Base-by-base conservation (phyloP, 148 eudicot species). In the Rhododendron kiyosumense region DNA sequence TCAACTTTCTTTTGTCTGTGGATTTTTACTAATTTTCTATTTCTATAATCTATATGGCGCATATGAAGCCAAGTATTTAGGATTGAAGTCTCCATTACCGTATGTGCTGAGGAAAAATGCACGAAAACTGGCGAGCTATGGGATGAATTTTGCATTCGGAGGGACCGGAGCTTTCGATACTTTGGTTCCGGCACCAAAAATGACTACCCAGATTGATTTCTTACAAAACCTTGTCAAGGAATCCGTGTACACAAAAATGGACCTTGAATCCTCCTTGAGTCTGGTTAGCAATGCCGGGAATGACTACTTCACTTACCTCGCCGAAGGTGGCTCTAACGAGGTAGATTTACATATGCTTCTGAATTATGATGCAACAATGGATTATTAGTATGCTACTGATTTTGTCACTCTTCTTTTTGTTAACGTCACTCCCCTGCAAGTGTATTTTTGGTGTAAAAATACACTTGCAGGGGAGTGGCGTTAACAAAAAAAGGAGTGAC, bases 111-210 rank as follows among this genome's bases (percentile, higher is more conserved):
- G 86, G 75, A 85, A 88, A 4, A 71, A 76, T 49, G 78, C 46
- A 1, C 13, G 9, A 30, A 82, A 88, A 3, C 43, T 83, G 8
- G 30, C 79, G 75, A 75, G 81, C 41, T 36, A 92, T 26, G 98
- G 98, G 15, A 85, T 94, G 83, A 96, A 96, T 84, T 93, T 96
- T 78, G 98, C 98, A 3, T 91, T 81, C 51, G 98, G 98, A 79
- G 98, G 98, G 65, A 92, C 94, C 0, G 96, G 98, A 12, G 98
- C 94, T 12, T 92, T 93, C 73, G 81, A 92, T 48, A 92, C 95
- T 2, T 11, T 84, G 2, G 88, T 83, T 34, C 80, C 86, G 26
- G 90, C 88, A 82, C 98, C 98, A 18, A 96, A 96, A 89, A 94
- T 94, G 96, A 94, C 93, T 18, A 85, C 93, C 71, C 98, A 97